Base-by-base conservation (phyloP, 352 stramenopile genomes). In the Phytophthora niederhauseri region DNA sequence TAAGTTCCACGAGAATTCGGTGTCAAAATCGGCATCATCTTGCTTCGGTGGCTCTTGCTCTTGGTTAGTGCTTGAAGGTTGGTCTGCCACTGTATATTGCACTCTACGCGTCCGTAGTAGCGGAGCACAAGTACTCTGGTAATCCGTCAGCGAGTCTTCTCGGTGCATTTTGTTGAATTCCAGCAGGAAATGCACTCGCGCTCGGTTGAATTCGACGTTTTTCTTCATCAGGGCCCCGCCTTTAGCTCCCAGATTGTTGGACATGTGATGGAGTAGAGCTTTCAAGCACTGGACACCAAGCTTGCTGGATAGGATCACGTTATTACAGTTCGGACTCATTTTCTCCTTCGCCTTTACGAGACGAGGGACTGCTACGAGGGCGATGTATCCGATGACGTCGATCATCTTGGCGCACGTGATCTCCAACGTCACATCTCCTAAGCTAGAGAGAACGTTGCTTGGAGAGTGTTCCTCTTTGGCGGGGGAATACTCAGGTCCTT, bases 161-260 rank as follows among this genome's bases (percentile, higher is more conserved):
- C 78, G 78, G 50, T 91, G 83, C 70, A 91, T 77, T 6, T 74
- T 79, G 12, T 70, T 68, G 26, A 94, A 91, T 51, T 88, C 78
- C 2, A 85, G 66, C 11, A 89, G 61, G 22, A 92, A 91, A 2
- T 74, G 66, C 5, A 74, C 50, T 52, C 72, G 66, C 0, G 77
- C 83, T 20, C 74, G 54, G 17, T 70, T 76, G 41, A 91, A 84
- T 1, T 79, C 75, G 4, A 81, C 77, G 31, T 76, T 79, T 34
- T 79, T 84, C 51, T 82, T 84, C 26, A 57, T 24, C 4, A 75
- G 45, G n/a, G 50, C 3, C 2, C 53, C 57, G 31, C 57, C 48
- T 65, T 69, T 66, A 19, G 72, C 61, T 57, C 68, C 70, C 20
- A 90, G 34, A 61, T 84, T 70, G 22, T 85, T 78, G 0, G 76